These are phyloP conservation scores for Boletus tylopilopsis DNA, from an alignment of 768 basidiomycete genomes.

Conservation along the genomic window DNA sequence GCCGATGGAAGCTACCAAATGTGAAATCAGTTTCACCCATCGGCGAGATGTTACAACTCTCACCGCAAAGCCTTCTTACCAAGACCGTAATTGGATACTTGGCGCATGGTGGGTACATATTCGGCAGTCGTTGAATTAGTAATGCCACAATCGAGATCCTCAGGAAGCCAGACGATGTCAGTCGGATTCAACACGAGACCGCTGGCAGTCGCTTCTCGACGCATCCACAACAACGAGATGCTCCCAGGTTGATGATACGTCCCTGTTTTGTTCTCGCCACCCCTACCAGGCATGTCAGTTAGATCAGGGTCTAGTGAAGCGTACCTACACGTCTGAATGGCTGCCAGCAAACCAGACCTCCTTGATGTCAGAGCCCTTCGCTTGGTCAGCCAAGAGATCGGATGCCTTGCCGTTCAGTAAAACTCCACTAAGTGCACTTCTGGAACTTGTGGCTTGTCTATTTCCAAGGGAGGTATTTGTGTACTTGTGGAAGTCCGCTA, in stretches of 20 bases:
- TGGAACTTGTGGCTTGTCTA: not conserved
- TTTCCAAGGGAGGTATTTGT: not conserved
- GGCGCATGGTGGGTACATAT: constrained; percentile 23
- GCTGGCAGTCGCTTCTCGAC: constrained; percentile 23
- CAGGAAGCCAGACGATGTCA: constrained; percentile 27
- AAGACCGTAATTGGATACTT: constrained; percentile 18
- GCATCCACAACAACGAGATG: constrained; percentile 32
- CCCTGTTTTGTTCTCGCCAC: constrained; percentile 23
- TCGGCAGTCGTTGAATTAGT: constrained; percentile 23
- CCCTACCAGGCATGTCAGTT: constrained; percentile 10
- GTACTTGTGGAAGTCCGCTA: too few species aligned
- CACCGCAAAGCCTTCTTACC: constrained; percentile 18
- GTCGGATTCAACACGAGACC: constrained; percentile 28
- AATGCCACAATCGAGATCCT: constrained; percentile 22
- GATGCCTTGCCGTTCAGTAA: not conserved
- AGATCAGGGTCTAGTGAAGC: not conserved
- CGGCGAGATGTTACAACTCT: not conserved
- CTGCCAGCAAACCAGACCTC: constrained; percentile 67
- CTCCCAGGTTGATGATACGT: constrained; percentile 22
- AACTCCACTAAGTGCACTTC: not conserved
- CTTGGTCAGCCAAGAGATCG: too few species aligned
- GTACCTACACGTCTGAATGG: constrained; percentile 34
- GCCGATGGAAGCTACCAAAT: constrained; percentile 10
- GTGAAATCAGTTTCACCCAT: not conserved
- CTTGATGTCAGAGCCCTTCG: constrained; percentile 32